Evolutionary conservation across 208 protist genomes (phyloP).

Genomic region (Acanthamoeba healyi): DNA sequence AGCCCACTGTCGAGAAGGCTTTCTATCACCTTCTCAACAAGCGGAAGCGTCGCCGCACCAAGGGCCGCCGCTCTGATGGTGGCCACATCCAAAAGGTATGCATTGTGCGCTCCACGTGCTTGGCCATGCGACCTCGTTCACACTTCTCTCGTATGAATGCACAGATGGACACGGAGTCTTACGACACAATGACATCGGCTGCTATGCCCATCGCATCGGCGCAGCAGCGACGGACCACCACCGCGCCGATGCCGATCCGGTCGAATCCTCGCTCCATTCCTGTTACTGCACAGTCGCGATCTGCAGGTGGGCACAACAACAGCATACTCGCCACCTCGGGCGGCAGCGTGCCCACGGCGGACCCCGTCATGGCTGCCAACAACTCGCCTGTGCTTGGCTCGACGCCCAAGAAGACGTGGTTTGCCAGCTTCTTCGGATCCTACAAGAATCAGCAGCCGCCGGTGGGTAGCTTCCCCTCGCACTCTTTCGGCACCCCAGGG

Average conservation of each 20-base stretch:
- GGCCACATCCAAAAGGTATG: neutral
- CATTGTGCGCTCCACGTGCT: neutral
- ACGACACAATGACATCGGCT: neutral
- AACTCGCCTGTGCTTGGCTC: conserved; percentile 3
- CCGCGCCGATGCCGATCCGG: neutral
- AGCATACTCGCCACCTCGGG: neutral
- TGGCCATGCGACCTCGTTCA: neutral
- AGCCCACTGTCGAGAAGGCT: conserved; percentile 49
- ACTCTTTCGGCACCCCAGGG: neutral
- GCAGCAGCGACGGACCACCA: neutral
- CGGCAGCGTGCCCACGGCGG: neutral
- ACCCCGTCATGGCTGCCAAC: neutral
- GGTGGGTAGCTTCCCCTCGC: neutral
- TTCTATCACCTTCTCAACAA: conserved; percentile 63
- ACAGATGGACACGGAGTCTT: neutral
- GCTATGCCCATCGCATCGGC: neutral
- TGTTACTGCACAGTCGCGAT: neutral
- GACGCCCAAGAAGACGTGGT: conserved; percentile 52
- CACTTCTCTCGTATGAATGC: neutral
- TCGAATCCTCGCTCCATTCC: neutral
- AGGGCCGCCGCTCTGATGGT: neutral
- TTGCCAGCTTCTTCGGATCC: conserved; percentile 20
- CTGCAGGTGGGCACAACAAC: neutral
- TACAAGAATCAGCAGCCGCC: conserved; percentile 25
- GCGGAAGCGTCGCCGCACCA: conserved; percentile 42